A percentile compares a stretch with the other conserved stretches of the same genome.
Conservation (phyloP, 768 basidiomycete genomes). For the Gyrodon lividus region DNA sequence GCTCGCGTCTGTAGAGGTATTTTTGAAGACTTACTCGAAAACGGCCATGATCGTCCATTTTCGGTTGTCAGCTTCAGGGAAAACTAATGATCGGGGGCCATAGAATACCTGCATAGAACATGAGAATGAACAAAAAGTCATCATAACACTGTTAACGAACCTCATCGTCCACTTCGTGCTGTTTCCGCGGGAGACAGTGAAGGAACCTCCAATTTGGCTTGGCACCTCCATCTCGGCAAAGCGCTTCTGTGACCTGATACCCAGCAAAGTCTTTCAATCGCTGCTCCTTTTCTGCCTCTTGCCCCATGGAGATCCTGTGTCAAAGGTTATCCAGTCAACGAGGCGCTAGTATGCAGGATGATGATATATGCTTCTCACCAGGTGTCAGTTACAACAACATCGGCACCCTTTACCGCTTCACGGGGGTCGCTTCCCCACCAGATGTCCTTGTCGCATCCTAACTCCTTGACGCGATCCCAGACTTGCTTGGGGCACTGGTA, state of each 20-base stretch:
- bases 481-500: constrained; percentile 74
- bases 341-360: too few relatives aligned
- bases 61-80: constrained; percentile 93
- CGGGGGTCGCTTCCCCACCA: constrained; percentile 76
- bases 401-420: constrained; percentile 86
- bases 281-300: constrained; percentile 89
- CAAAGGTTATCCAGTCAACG: background rate
- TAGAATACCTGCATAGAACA: constrained; percentile 73
- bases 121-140: background rate
- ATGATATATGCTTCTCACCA: constrained; percentile 52
- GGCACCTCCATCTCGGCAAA: constrained; percentile 80
- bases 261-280: constrained; percentile 85
- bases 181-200: constrained; percentile 93
- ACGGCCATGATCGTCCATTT: constrained; percentile 95
- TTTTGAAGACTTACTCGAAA: constrained; percentile 67
- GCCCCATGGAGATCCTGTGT: constrained; percentile 96
- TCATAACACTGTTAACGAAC: constrained; percentile 35
- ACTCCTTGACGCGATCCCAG: constrained; percentile 76
- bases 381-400: constrained; percentile 96
- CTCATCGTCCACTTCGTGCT: constrained; percentile 94
- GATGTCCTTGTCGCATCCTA: constrained; percentile 70
- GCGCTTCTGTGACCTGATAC: constrained; percentile 89
- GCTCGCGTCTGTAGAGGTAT: background rate
- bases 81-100: constrained; percentile 86
- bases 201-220: constrained; percentile 90